Conservation (phyloP, 805 yeast species). For the Geotrichum ghanense region DNA sequence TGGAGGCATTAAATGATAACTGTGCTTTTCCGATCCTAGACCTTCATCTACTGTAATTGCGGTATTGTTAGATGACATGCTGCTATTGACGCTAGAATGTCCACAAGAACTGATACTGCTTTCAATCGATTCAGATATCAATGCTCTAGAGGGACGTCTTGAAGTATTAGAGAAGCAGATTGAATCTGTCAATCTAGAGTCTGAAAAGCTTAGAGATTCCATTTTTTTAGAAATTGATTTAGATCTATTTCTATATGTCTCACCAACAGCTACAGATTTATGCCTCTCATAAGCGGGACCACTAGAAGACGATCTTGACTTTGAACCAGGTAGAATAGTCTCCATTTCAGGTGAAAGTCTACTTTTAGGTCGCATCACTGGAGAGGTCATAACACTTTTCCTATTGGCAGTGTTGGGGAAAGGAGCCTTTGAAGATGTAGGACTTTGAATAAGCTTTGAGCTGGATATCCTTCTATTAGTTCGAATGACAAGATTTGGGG, state of each 20-base stretch:
- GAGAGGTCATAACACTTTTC: not conserved
- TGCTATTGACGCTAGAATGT: not conserved
- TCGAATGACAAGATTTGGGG: not conserved
- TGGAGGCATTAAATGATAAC: not conserved
- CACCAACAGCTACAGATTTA: no score
- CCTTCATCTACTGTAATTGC: not conserved
- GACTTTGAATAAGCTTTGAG: not conserved
- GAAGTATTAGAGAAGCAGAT: not conserved
- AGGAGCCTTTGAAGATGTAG: not conserved
- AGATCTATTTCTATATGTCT: no score
- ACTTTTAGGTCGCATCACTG: not conserved
- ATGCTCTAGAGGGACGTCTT: not conserved
- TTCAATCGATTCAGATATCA: not conserved
- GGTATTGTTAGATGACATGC: not conserved
- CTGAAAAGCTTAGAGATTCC: not conserved
- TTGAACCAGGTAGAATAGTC: not conserved
- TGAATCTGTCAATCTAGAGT: no score
- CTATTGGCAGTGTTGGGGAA: not conserved
- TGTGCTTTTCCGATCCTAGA: not conserved
- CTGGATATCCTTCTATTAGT: not conserved
- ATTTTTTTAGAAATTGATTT: not conserved
- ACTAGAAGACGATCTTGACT: no score
- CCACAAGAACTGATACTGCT: not conserved
- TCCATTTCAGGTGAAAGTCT: not conserved
- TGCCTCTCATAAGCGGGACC: no score